Conservation (phyloP, 805 yeast genomes). For the Kluyveromyces aestuarii region DNA sequence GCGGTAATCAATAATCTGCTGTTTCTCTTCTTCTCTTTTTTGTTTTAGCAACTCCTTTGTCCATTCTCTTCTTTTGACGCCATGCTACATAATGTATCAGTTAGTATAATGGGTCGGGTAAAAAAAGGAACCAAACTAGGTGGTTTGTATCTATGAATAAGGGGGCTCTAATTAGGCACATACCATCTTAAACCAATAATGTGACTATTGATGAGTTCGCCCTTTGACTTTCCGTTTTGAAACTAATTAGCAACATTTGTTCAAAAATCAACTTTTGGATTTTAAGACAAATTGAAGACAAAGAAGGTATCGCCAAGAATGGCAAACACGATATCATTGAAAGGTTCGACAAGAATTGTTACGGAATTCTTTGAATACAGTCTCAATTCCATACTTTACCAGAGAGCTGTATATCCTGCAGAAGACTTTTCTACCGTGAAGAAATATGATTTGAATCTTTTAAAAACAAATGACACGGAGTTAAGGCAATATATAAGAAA, state of each 20-base stretch:
- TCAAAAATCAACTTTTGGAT: constrained; percentile 11
- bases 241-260: not conserved
- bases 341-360: constrained; percentile 71
- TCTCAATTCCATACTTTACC: constrained; percentile 73
- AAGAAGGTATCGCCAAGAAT: not conserved
- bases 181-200: not conserved
- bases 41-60: constrained; percentile 45
- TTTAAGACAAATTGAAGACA: not conserved
- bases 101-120: not conserved
- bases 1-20: constrained; percentile 49
- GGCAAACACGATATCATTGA: constrained; percentile 34
- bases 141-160: not conserved
- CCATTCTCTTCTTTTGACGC: constrained; percentile 51
- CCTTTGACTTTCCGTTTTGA: too few species aligned
- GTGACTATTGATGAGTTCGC: not conserved
- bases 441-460: constrained; percentile 70
- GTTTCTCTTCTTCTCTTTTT: constrained; percentile 49
- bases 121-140: not conserved
- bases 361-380: constrained; percentile 80
- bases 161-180: not conserved
- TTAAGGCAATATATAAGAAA: constrained; percentile 57
- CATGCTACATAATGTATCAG: constrained; percentile 43
- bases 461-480: constrained; percentile 68
- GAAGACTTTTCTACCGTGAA: constrained; percentile 72
- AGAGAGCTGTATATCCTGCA: constrained; percentile 81